phyloP scores from a whole-genome alignment of 2,329 filamentous ascomycete genomes.

The Albophoma yamanashiensis region DNA sequence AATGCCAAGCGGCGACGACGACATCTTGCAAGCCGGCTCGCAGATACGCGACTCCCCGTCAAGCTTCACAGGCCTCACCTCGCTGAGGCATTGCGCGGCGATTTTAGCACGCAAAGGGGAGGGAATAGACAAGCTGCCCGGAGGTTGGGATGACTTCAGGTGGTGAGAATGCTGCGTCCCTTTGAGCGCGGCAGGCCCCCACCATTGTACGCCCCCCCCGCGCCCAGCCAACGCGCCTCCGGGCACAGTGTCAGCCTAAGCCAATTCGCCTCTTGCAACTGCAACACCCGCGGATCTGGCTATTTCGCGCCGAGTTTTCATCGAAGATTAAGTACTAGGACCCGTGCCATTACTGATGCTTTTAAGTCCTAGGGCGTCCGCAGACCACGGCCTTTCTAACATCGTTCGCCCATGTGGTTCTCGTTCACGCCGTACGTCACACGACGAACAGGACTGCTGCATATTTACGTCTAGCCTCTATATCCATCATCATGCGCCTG shows the following conservation, averaged over 20 bases:
- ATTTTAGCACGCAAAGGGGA: not conserved
- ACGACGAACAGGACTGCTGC: too few relatives aligned
- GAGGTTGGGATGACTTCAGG: not conserved
- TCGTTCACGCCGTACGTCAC: too few relatives aligned
- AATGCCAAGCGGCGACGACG: conserved; percentile 4
- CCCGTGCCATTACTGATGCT: not conserved
- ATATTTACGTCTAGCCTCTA: not conserved
- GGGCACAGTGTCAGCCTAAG: not conserved
- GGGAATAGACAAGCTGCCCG: not conserved
- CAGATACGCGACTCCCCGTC: not conserved
- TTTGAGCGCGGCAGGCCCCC: not conserved
- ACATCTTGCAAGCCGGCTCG: not conserved
- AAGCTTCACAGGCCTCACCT: not conserved
- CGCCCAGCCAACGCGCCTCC: too few relatives aligned
- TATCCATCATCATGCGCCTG: not conserved
- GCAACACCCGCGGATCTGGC: not conserved
- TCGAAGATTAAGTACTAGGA: not conserved
- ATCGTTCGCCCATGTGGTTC: not conserved
- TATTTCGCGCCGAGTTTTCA: not conserved
- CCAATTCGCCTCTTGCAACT: not conserved
- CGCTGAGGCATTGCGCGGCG: not conserved
- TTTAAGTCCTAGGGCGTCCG: not conserved
- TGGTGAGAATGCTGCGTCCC: not conserved
- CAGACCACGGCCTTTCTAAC: not conserved
- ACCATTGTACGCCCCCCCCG: not conserved